A percentile compares a stretch with the other conserved stretches of the same genome.
Conservation (phyloP, 768 basidiomycete species). For the Suillus subluteus region DNA sequence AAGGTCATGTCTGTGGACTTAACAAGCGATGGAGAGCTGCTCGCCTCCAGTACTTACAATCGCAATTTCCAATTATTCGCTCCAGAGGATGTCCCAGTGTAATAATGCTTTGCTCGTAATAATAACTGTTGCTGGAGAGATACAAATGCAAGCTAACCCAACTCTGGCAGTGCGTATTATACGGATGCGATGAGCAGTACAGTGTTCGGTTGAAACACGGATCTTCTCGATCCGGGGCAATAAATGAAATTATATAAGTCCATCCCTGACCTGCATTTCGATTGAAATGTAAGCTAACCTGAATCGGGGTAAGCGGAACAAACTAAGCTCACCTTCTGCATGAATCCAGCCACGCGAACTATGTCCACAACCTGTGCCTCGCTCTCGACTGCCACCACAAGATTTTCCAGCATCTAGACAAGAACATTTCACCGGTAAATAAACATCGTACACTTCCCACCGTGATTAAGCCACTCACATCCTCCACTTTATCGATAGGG, state of each 20-base stretch:
- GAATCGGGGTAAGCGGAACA: constrained; percentile 26
- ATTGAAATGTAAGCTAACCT: constrained; percentile 21
- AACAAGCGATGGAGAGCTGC: constrained; percentile 76
- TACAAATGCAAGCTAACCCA: constrained; percentile 28
- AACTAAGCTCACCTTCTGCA: constrained; percentile 71
- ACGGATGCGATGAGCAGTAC: constrained; percentile 4
- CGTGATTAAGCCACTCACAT: constrained; percentile 56
- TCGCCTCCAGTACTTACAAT: constrained; percentile 92
- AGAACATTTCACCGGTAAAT: constrained; percentile 28
- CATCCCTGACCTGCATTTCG: constrained; percentile 41
- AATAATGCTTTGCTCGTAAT: constrained; percentile 22
- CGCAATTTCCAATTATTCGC: constrained; percentile 94
- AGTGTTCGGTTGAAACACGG: constrained; percentile 2
- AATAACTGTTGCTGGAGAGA: constrained; percentile 29
- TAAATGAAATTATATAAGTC: constrained; percentile 40
- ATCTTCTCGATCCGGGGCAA: constrained; percentile 12
- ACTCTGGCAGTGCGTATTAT: constrained; percentile 1
- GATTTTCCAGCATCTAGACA: constrained; percentile 77
- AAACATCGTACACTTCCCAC: constrained; percentile 18
- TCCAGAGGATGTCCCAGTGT: constrained; percentile 60
- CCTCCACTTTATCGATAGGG: constrained; percentile 86
- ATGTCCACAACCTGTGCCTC: constrained; percentile 83
- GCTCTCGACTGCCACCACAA: constrained; percentile 87
- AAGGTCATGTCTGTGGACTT: constrained; percentile 99
- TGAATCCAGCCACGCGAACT: constrained; percentile 84